Base-by-base conservation (phyloP, 306 rosid species). In the Fagus sylvatica region DNA sequence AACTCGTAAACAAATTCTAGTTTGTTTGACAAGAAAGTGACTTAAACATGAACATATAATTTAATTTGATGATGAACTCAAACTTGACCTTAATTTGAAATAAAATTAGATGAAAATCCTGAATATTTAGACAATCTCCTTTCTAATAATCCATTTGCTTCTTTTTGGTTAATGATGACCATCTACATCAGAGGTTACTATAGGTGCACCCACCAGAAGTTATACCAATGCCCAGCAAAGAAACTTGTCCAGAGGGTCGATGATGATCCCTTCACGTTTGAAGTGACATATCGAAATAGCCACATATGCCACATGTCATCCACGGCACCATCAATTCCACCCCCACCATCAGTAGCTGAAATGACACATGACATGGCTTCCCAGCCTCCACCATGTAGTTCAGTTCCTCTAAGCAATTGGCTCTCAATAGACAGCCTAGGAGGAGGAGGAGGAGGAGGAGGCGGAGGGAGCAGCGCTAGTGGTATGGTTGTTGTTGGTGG, bases 301-400 rank as follows among this genome's bases (percentile, higher is more conserved):
- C 98, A 93, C 84, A 91, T 86, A 0, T 91, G 98, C 74, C 90
- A 86, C 69, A 82, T 82, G 89, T 91, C 96, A 10, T 81, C 89
- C 66, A 93, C 96, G 0, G 91, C 94, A 15, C 97, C 98, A 66
- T 85, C 91, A 30, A 32, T 39, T 34, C 75, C 81, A 0, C 89
- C 82, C 3, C 85, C 42, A 9, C 81, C 74, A 4, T 36, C 73
- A 5, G 60, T 46, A 0, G 55, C 32, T 33, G 82, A 79, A 57
- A 72, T 76, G 1, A 5, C 86, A 34, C 86, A 62, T 2, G 85
- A 77, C 12, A 57, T 71, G 7, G 13, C 70, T 6, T 22, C 76
- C 68, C 34, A 17, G 7, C 82, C 74, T 1, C 42, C 73, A 22
- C 42, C 78, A 1, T 2, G 76, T 33, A 4, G 10, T 11, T 11